A percentile compares a stretch with the other conserved stretches of the same genome.
These are phyloP conservation scores for Penicillium sp. DNA, from an alignment of 2,329 filamentous ascomycete genomes.

Conservation along the genomic window DNA sequence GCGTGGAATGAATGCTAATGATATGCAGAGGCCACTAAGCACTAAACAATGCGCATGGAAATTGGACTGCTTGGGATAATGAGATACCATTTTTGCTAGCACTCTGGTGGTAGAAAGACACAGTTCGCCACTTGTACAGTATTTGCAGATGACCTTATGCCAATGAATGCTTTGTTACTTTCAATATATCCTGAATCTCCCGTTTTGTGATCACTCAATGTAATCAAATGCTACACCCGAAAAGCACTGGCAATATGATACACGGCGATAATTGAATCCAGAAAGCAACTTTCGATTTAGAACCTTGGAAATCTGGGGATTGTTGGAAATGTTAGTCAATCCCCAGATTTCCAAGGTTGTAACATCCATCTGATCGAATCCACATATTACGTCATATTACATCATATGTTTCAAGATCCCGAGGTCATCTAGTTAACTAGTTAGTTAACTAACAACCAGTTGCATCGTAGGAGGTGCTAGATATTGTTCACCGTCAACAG, in stretches of 20 bases:
- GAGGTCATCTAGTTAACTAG: too few species aligned
- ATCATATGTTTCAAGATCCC: too few species aligned
- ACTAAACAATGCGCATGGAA: background rate
- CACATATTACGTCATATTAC: too few species aligned
- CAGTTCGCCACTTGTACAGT: background rate
- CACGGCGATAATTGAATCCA: background rate
- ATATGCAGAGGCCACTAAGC: constrained; percentile 7
- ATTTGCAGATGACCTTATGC: background rate
- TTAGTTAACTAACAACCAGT: too few species aligned
- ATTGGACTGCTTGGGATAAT: background rate
- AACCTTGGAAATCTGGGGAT: too few species aligned
- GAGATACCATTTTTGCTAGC: constrained; percentile 2
- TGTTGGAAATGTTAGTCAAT: too few species aligned
- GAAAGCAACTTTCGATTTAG: background rate
- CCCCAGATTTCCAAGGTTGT: too few species aligned
- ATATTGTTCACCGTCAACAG: too few species aligned
- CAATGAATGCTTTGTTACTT: background rate
- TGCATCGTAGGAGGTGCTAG: too few species aligned
- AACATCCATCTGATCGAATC: too few species aligned
- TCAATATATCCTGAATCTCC: background rate
- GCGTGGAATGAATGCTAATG: background rate
- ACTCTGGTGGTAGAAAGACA: background rate
- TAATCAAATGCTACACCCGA: background rate
- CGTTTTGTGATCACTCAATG: too few species aligned
- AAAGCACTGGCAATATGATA: background rate